phyloP scores from a whole-genome alignment of 1,139 yeast species.

The Pneumocystis murina region DNA sequence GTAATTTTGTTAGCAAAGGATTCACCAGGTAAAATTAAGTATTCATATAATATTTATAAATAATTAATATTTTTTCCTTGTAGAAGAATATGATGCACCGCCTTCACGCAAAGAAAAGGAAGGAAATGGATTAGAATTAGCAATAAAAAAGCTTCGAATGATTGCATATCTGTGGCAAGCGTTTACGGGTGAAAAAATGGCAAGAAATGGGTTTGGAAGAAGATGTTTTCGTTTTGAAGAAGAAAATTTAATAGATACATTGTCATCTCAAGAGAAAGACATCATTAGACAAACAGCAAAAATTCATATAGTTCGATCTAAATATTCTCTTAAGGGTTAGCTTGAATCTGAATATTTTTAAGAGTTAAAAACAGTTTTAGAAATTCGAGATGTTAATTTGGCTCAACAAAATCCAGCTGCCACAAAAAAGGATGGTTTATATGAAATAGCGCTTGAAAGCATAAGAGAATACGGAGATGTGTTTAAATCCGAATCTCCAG shows the following conservation, averaged over 20 bases:
- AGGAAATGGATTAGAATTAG: conserved; percentile 58
- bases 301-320: conserved; percentile 59
- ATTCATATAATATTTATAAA: conserved; percentile 21
- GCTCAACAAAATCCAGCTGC: conserved; percentile 82
- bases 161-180: conserved; percentile 90
- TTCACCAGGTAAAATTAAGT: conserved; percentile 57
- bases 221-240: conserved; percentile 69
- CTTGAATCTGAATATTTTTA: neutral
- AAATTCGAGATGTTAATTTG: conserved; percentile 58
- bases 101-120: conserved; percentile 29
- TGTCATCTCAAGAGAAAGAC: conserved; percentile 15
- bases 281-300: conserved; percentile 47
- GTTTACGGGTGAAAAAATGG: conserved; percentile 83
- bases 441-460: conserved; percentile 53
- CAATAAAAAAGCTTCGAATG: conserved; percentile 59
- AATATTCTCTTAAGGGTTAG: conserved; percentile 37
- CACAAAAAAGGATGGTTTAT: conserved; percentile 56
- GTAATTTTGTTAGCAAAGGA: conserved; percentile 68
- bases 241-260: conserved; percentile 40
- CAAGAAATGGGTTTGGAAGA: conserved; percentile 60
- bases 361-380: conserved; percentile 18
- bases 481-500: conserved; percentile 24
- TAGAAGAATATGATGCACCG: neutral
- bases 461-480: conserved; percentile 41
- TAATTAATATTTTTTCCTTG: conserved; percentile 8